phyloP scores from a whole-genome alignment of 73 alveolate species.

The Uronychia binucleata region DNA sequence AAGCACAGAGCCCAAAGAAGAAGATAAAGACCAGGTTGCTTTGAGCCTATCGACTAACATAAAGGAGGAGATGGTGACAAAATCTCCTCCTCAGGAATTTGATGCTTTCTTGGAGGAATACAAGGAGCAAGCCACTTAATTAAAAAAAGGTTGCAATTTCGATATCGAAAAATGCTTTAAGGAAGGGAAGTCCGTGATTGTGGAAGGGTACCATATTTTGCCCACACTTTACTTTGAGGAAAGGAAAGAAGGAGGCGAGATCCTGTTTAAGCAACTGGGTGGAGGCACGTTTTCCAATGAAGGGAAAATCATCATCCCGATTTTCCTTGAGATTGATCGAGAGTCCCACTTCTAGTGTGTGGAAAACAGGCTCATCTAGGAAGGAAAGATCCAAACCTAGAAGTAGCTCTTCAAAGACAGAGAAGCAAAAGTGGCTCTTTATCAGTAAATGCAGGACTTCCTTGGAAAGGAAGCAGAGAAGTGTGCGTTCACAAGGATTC shows the following conservation, averaged over 20 bases:
- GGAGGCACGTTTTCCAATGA: conserved; percentile 6
- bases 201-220: conserved; percentile 39
- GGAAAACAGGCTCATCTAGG: conserved; percentile 33
- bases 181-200: conserved; percentile 48
- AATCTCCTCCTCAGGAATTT: background rate
- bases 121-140: too few relatives aligned
- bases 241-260: conserved; percentile 3
- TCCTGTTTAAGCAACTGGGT: background rate
- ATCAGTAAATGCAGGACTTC: conserved; percentile 26
- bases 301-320: conserved; percentile 49
- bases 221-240: conserved; percentile 14
- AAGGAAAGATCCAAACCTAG: background rate
- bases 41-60: conserved; percentile 5
- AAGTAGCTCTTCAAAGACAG: background rate
- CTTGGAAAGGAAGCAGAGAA: conserved; percentile 16
- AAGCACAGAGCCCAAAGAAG: background rate
- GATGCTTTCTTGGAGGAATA: conserved; percentile 4
- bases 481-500: conserved; percentile 9
- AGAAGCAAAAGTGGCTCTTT: background rate
- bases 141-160: conserved; percentile 51
- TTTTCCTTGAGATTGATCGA: conserved; percentile 29
- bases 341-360: conserved; percentile 20
- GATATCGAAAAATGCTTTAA: conserved; percentile 50
- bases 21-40: conserved; percentile 3
- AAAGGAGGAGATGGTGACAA: background rate